phyloP scores from a whole-genome alignment of 192 early-diverging fungal genomes.

The Dissophora ornata region DNA sequence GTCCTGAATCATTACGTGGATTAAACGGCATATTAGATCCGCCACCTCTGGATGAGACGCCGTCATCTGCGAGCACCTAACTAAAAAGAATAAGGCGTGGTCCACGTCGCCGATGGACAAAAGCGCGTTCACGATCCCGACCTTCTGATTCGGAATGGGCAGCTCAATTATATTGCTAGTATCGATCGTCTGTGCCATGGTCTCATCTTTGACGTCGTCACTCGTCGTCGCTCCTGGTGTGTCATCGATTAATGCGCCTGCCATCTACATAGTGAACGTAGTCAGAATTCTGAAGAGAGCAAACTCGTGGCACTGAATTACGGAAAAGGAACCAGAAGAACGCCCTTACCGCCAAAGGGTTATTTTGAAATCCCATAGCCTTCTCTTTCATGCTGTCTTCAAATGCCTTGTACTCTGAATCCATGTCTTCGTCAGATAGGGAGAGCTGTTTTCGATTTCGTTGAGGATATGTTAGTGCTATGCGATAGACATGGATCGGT shows the following conservation, averaged over 20 bases:
- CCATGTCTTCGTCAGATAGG: slow-evolving; percentile 64
- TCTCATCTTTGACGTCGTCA: neutral
- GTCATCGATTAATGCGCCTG: slow-evolving; percentile 32
- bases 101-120: slow-evolving; percentile 71
- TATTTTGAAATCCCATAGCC: slow-evolving; percentile 56
- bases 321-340: neutral
- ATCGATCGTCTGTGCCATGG: neutral
- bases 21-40: slow-evolving; percentile 68
- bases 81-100: slow-evolving; percentile 63
- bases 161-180: neutral
- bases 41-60: slow-evolving; percentile 70
- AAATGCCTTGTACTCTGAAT: slow-evolving; percentile 58
- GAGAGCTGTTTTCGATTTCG: slow-evolving; percentile 56
- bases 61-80: slow-evolving; percentile 61
- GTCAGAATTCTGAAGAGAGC: no score
- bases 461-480: no score
- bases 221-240: neutral
- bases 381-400: slow-evolving; percentile 55
- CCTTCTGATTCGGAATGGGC: slow-evolving; percentile 69
- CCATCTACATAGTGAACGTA: slow-evolving; percentile 32
- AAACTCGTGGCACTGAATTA: neutral
- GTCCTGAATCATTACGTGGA: slow-evolving; percentile 68
- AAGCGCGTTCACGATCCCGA: slow-evolving; percentile 68
- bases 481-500: no score
- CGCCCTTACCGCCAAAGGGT: slow-evolving; percentile 54